A percentile compares a stretch with the other conserved stretches of the same genome.
Conservation (phyloP, 176 grass and related monocot genomes). For the Eleusine indica region DNA sequence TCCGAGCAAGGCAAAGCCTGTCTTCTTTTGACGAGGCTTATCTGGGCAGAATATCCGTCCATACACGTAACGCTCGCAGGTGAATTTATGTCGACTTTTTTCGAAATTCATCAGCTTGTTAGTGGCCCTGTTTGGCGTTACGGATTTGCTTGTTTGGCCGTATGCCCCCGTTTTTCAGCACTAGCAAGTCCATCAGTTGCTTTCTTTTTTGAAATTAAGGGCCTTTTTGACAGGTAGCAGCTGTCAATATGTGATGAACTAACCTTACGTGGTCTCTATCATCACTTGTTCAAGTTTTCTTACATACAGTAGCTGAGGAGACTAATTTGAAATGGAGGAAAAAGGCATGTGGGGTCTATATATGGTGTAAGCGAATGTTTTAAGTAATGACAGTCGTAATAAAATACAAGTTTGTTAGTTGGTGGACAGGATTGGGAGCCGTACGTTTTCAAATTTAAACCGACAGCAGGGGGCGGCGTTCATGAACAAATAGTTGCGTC, state of each 20-base stretch:
- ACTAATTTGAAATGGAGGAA: neutral
- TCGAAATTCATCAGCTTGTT: conserved; percentile 17
- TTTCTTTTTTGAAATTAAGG: conserved; percentile 10
- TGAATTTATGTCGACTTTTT: conserved; percentile 13
- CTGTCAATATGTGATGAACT: conserved; percentile 21
- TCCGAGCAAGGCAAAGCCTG: neutral
- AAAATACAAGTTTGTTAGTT: neutral
- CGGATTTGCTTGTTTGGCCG: conserved; percentile 8
- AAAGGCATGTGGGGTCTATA: neutral
- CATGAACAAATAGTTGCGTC: neutral
- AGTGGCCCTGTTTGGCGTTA: neutral
- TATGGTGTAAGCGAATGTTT: neutral
- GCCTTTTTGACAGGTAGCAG: conserved; percentile 23
- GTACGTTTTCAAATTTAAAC: conserved; percentile 7
- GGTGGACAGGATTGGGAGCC: neutral
- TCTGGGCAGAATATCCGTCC: neutral
- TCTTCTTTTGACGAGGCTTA: conserved; percentile 37
- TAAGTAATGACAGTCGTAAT: neutral
- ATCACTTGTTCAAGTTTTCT: neutral
- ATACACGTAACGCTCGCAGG: conserved; percentile 5
- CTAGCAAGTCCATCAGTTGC: neutral
- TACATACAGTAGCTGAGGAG: too few species aligned
- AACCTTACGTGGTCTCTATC: neutral
- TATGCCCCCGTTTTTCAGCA: conserved; percentile 37
- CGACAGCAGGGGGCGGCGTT: neutral